Conservation (phyloP, 1,284 basidiomycete genomes). For the Leucoagaricus sp. region DNA sequence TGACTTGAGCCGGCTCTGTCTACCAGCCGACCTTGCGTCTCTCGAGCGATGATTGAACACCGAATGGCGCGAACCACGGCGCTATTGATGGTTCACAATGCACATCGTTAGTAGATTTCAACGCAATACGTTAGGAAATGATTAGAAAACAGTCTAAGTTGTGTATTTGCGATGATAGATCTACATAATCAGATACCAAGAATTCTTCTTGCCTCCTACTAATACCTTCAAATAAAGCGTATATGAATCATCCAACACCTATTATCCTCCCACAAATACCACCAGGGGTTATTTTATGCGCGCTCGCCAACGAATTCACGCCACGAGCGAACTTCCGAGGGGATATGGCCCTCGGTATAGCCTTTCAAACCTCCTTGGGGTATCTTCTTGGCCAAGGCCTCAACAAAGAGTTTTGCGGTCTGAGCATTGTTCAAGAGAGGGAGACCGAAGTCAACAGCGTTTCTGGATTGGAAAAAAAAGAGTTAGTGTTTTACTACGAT, state of each 20-base stretch:
- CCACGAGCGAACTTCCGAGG: conserved; percentile 93
- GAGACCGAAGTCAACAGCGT: conserved; percentile 90
- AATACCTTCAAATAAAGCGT: background rate
- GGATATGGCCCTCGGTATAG: conserved; percentile 90
- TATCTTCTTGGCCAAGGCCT: conserved; percentile 88
- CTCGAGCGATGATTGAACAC: too few relatives aligned
- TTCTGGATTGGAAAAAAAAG: conserved; percentile 44
- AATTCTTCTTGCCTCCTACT: background rate
- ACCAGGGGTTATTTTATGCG: conserved; percentile 42
- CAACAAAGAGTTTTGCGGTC: conserved; percentile 89
- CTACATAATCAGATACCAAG: background rate
- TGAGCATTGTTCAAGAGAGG: conserved; percentile 92
- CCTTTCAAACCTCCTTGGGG: conserved; percentile 78
- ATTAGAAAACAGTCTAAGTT: background rate
- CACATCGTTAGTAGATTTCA: background rate
- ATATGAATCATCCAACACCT: background rate
- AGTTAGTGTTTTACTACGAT: conserved; percentile 1
- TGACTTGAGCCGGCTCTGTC: conserved; percentile 49
- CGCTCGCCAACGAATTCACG: conserved; percentile 79
- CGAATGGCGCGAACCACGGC: background rate
- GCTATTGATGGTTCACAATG: background rate
- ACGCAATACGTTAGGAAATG: background rate
- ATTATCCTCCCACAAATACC: background rate
- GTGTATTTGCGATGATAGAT: background rate
- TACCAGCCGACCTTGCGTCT: conserved; percentile 42